Conservation (phyloP, 768 basidiomycete species). For the Termitomyces sp. region DNA sequence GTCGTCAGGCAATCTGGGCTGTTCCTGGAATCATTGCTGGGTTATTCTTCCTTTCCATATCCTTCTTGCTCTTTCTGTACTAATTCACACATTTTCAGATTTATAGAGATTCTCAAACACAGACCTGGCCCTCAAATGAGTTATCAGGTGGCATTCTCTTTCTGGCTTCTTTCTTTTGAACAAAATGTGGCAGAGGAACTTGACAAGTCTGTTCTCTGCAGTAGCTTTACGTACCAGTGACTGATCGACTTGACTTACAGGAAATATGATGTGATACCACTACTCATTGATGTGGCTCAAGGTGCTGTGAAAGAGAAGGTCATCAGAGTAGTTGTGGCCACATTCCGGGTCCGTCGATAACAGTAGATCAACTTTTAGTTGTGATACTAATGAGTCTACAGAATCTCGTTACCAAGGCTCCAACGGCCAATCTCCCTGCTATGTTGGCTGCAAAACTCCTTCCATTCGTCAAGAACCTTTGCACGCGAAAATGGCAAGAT, state of each 20-base stretch:
- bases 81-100: constrained; percentile 34
- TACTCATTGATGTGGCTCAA: constrained; percentile 81
- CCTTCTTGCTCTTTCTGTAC: not conserved
- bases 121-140: constrained; percentile 90
- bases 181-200: constrained; percentile 79
- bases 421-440: constrained; percentile 82
- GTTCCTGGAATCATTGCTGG: constrained; percentile 66
- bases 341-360: constrained; percentile 62
- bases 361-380: not conserved
- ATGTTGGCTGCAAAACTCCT: constrained; percentile 89
- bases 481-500: constrained; percentile 86
- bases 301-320: constrained; percentile 96
- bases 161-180: constrained; percentile 95
- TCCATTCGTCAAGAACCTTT: constrained; percentile 83
- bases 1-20: constrained; percentile 77
- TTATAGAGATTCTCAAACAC: constrained; percentile 79
- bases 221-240: not conserved
- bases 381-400: constrained; percentile 25
- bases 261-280: constrained; percentile 85
- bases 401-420: constrained; percentile 91
- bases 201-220: constrained; percentile 62
- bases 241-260: constrained; percentile 33
- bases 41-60: constrained; percentile 34
- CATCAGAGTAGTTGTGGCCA: constrained; percentile 87
- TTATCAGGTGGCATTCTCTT: constrained; percentile 89